phyloP scores from a whole-genome alignment of 352 stramenopile genomes.

The Hyaloperonospora brassicae region DNA sequence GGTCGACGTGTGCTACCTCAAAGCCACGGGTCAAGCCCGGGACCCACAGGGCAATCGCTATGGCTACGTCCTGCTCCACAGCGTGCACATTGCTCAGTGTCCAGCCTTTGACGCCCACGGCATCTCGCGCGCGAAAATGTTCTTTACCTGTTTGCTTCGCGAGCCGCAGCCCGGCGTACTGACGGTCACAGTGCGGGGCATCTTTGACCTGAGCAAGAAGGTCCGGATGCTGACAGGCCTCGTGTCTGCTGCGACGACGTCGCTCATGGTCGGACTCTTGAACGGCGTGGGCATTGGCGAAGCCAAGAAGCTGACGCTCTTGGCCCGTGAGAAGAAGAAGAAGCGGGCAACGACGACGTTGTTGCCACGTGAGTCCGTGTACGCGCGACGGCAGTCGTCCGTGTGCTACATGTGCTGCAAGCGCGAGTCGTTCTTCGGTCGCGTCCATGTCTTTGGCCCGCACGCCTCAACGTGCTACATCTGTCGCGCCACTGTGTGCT shows the following conservation, averaged over 20 bases:
- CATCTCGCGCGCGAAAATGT: slow-evolving; percentile 29
- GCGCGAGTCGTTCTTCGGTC: slow-evolving; percentile 21
- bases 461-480: slow-evolving; percentile 31
- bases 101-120: slow-evolving; percentile 22
- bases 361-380: not conserved
- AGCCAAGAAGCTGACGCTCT: slow-evolving; percentile 44
- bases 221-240: slow-evolving; percentile 18
- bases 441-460: slow-evolving; percentile 11
- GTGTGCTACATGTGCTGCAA: slow-evolving; percentile 22
- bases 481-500: slow-evolving; percentile 36
- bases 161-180: slow-evolving; percentile 21
- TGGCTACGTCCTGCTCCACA: slow-evolving; percentile 37
- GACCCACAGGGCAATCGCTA: slow-evolving; percentile 28
- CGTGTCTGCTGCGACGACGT: slow-evolving; percentile 21
- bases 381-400: not conserved
- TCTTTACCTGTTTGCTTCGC: slow-evolving; percentile 32
- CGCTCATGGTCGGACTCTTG: slow-evolving; percentile 32
- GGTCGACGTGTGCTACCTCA: slow-evolving; percentile 38
- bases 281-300: slow-evolving; percentile 33
- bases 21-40: slow-evolving; percentile 18
- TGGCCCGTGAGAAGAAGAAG: slow-evolving; percentile 18
- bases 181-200: slow-evolving; percentile 34
- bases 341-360: no score
- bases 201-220: slow-evolving; percentile 36
- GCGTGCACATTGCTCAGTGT: slow-evolving; percentile 29